Evolutionary conservation across 2,329 filamentous ascomycete genomes (phyloP).

Genomic region (Calonectria henricotiae): DNA sequence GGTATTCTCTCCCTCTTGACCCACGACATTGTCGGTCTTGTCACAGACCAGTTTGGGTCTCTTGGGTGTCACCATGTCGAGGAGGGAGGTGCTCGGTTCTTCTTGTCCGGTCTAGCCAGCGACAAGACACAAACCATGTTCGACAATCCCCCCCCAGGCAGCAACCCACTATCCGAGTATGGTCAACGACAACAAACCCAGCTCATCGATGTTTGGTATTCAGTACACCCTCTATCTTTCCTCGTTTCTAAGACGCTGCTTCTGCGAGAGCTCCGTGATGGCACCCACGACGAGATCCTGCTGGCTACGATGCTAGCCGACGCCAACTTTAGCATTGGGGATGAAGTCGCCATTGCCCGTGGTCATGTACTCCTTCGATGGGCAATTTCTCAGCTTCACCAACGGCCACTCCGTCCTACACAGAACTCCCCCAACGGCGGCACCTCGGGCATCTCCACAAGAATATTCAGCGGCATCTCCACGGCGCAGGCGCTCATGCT

Average conservation of each 20-base stretch:
- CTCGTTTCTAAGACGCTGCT: conserved; percentile 62
- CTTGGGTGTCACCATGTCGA: conserved; percentile 53
- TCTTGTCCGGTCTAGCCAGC: conserved; percentile 51
- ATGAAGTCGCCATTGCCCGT: conserved; percentile 50
- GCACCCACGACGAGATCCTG: conserved; percentile 60
- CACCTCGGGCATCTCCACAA: conserved; percentile 53
- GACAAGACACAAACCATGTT: conserved; percentile 56
- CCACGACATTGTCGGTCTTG: conserved; percentile 55
- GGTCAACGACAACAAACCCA: conserved; percentile 56
- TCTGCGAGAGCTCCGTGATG: conserved; percentile 58
- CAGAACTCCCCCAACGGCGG: conserved; percentile 45
- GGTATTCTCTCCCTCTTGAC: conserved; percentile 53
- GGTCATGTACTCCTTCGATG: conserved; percentile 57
- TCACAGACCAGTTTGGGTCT: conserved; percentile 54
- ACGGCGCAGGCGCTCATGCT: conserved; percentile 57
- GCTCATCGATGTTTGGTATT: conserved; percentile 63
- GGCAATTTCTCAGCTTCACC: conserved; percentile 56
- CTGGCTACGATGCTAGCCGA: conserved; percentile 61
- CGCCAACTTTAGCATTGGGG: conserved; percentile 57
- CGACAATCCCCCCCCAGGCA: conserved; percentile 45
- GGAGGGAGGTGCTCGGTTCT: conserved; percentile 50
- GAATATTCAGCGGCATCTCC: conserved; percentile 56
- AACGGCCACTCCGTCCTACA: conserved; percentile 47
- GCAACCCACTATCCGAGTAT: conserved; percentile 53
- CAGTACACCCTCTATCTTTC: conserved; percentile 59